Base-by-base conservation (phyloP, 2,329 filamentous ascomycete species). In the Trichoderma endophyticum region DNA sequence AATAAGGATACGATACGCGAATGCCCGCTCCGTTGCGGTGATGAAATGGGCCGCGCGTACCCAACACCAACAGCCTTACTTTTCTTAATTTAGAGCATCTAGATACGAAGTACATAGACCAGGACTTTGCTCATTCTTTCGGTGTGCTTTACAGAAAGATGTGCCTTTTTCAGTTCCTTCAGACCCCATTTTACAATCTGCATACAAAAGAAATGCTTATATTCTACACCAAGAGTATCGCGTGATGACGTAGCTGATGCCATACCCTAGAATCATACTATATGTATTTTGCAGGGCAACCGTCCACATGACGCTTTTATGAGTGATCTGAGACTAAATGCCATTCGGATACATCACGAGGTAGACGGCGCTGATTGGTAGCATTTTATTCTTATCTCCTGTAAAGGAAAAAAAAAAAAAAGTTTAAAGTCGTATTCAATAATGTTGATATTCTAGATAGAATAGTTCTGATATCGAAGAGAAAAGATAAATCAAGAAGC, bases 331-430 rank as follows among this genome's bases (percentile, higher is more conserved):
- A 64, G 68, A 63, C 48, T 18, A 57, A 56, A 34, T 21, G 28
- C 69, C 69, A 71, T 59, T n/a, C 62, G 69, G 48, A 65, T 60
- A 51, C 36, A 66, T 71, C 61, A 71, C 69, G 61, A 64, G 61
- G 36, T n/a, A 30, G 15, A 51, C 6, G 4, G 8, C n/a, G 26
- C 15, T 59, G 30, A 48, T 57, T 48, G 36, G 34, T 39, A 28
- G 24, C 34, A 24, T 24, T 60, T 24, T 21, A 24, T n/a, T 43
- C 15, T 56, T 28, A 6, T 12, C 30, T 32, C 30, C 43, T 26
- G 3, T 24, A 63, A 43, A 63, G 21, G 21, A n/a, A 43, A 62
- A 26, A 18, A 60, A 60, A 14, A 34, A n/a, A 15, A 36, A 15
- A 6, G 5, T 54, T 54, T 24, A 12, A 24, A 24, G 48, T 54